Percentiles rank a stretch among this genome's conserved stretches.
These are phyloP conservation scores for Nasturtium officinale DNA, from an alignment of 345 rosid genomes.

Conservation along the genomic window DNA sequence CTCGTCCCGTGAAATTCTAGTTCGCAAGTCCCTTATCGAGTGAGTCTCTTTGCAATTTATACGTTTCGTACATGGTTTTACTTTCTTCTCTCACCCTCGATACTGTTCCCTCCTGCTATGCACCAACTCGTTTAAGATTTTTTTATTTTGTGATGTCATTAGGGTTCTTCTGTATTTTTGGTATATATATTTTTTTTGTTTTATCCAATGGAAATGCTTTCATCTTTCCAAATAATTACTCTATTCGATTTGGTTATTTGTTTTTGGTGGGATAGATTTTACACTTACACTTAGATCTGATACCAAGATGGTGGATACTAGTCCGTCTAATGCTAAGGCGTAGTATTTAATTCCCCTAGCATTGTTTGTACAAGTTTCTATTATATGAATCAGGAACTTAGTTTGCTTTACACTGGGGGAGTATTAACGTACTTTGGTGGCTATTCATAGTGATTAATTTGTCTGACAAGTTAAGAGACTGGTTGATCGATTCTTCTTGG, in stretches of 20 bases:
- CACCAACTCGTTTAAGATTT: constrained; percentile 12
- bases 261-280: constrained; percentile 13
- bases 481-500: constrained; percentile 34
- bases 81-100: neutral
- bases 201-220: neutral
- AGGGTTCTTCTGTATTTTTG: constrained; percentile 19
- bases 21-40: constrained; percentile 74
- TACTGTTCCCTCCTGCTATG: constrained; percentile 3
- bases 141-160: neutral
- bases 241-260: neutral
- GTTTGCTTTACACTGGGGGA: neutral
- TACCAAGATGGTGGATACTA: neutral
- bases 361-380: neutral
- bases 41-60: constrained; percentile 50
- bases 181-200: neutral
- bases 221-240: neutral
- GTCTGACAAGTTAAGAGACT: constrained; percentile 24
- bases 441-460: constrained; percentile 22
- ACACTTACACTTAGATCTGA: too few relatives aligned
- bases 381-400: neutral
- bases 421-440: constrained; percentile 8
- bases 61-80: neutral
- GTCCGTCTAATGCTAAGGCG: neutral
- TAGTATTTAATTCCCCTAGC: neutral
- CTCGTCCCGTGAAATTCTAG: constrained; percentile 69